A percentile compares a stretch with the other conserved stretches of the same genome.
phyloP scores from a whole-genome alignment of 345 rosid genomes.

The Salix dunnii region DNA sequence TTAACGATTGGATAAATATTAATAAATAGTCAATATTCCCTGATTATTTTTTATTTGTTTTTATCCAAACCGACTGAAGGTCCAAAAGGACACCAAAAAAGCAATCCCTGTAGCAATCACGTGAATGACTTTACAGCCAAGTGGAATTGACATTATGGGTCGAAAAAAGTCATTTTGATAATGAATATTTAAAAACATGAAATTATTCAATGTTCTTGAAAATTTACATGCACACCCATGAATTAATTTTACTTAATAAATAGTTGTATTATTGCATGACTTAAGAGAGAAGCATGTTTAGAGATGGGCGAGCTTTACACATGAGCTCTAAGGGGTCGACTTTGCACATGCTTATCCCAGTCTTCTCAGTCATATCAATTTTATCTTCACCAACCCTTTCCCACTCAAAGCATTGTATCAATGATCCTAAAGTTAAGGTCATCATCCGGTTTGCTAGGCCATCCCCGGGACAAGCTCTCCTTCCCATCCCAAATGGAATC shows the following conservation, averaged over 20 bases:
- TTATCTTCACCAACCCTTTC: background rate
- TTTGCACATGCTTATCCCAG: background rate
- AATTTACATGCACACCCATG: no score
- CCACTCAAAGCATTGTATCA: constrained; percentile 30
- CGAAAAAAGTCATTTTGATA: no score
- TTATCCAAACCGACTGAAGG: constrained; percentile 41
- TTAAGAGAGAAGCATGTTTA: background rate
- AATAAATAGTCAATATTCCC: background rate
- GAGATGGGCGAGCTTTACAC: background rate
- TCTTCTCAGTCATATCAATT: background rate
- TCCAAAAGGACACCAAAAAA: constrained; percentile 53
- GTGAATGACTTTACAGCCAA: no score
- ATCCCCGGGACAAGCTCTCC: constrained; percentile 2
- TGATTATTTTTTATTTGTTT: background rate
- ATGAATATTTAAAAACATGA: no score
- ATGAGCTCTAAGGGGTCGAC: constrained; percentile 1
- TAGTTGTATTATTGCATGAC: no score
- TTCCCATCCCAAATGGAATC: constrained; percentile 23
- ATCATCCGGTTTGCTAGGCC: constrained; percentile 16
- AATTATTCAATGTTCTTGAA: no score
- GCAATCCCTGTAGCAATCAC: constrained; percentile 36
- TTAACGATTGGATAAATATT: background rate
- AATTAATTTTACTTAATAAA: no score
- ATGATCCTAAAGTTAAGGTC: constrained; percentile 15
- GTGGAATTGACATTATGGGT: no score